These are phyloP conservation scores for Nitzschia putrida DNA, from an alignment of 108 stramenopile species.

Conservation along the genomic window DNA sequence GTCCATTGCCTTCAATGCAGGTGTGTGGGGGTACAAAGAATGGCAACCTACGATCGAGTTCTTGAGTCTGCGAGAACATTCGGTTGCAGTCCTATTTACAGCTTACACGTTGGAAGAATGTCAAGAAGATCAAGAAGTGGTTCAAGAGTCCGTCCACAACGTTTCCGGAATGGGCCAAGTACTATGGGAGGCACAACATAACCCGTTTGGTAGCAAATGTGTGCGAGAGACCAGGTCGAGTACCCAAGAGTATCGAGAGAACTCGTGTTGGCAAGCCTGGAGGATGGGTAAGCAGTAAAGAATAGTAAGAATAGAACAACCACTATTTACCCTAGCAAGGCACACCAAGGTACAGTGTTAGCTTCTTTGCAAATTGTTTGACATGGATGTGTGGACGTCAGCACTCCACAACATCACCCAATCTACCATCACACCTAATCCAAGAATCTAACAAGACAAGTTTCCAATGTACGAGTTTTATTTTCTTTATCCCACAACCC, in stretches of 20 bases:
- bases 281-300: constrained; percentile 33
- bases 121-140: constrained; percentile 74
- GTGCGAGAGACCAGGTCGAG: constrained; percentile 54
- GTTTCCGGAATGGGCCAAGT: constrained; percentile 14
- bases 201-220: constrained; percentile 71
- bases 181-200: constrained; percentile 68
- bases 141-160: constrained; percentile 30
- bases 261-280: constrained; percentile 88
- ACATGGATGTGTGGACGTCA: too few relatives aligned
- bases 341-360: too few relatives aligned
- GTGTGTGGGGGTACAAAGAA: constrained; percentile 86
- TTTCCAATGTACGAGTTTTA: too few relatives aligned
- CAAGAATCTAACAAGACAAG: too few relatives aligned
- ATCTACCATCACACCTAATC: too few relatives aligned
- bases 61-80: constrained; percentile 23
- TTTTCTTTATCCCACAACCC: too few relatives aligned
- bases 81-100: constrained; percentile 66
- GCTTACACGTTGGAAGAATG: constrained; percentile 82
- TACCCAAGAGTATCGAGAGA: constrained; percentile 67
- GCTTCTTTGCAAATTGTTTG: too few relatives aligned
- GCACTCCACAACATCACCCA: too few relatives aligned
- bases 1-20: constrained; percentile 77
- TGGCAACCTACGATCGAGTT: constrained; percentile 71
- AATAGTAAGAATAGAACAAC: not conserved
- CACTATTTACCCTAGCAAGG: not conserved